Base-by-base conservation (phyloP, 2,329 filamentous ascomycete species). In the Hypoxylon sp. region DNA sequence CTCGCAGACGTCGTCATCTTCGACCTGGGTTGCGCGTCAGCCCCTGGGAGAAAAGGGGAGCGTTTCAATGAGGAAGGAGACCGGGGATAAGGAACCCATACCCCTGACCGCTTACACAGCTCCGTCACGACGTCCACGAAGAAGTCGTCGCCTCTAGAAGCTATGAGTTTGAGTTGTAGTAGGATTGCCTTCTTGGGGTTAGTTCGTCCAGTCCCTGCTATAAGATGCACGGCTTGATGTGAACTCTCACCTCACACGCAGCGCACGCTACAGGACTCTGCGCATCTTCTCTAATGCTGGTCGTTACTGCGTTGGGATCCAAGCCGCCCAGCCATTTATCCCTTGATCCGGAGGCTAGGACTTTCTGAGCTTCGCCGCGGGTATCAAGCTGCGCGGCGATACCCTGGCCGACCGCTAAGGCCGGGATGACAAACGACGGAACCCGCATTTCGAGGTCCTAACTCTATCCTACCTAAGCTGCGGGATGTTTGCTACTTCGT, bases 1-100 rank as follows among this genome's bases (percentile, higher is more conserved):
- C 2, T 81, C 78, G 62, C 87, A 89, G 27, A 89, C 87, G 74
- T 89, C 87, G 31, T 78, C 73, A 59, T 88, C 86, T 72, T 86
- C 82, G 39, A 80, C 77, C 82, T 86, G 50, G 3, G n/a, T 11
- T 11, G 11, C 13, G 31, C 13, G 31, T 75, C 21, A 73, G 72
- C 15, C 31, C 35, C 54, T 8, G 37, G 11, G 2, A 37, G 32
- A 2, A 11, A 37, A 37, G 11, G 32, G 8, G 11, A 13, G 32
- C 11, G 24, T 27, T 27, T 27, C n/a, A n/a, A 27, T 27, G 5
- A 27, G 24, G 5, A 27, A 3, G 24, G 7, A 10, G 17, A 13
- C 31, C 11, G 2, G 7, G 21, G 13, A 4, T 4, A 42, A n/a
- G 31, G 32, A 15, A 32, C 17, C 48, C 24, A 11, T 72, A 77